These are phyloP conservation scores for Cercospora beticola DNA, from an alignment of 2,329 filamentous ascomycete species.

Conservation along the genomic window DNA sequence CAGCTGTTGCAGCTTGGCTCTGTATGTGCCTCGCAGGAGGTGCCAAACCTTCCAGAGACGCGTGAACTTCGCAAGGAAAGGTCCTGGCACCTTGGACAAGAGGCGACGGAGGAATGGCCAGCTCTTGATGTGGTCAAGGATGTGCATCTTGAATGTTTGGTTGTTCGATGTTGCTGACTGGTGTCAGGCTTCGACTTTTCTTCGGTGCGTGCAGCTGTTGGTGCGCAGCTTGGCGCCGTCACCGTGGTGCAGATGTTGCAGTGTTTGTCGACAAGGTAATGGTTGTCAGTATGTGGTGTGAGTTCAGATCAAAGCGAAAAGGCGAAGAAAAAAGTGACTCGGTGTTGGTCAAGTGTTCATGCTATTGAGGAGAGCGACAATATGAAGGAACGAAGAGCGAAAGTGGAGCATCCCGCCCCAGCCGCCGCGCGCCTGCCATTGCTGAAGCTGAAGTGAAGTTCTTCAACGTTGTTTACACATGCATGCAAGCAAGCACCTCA, in stretches of 20 bases:
- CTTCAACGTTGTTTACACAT: neutral
- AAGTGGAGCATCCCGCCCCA: neutral
- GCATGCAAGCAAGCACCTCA: neutral
- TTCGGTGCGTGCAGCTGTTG: neutral
- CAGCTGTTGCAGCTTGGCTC: constrained; percentile 15
- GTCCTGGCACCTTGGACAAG: constrained; percentile 21
- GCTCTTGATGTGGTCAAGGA: constrained; percentile 3
- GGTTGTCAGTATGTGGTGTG: neutral
- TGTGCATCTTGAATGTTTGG: constrained; percentile 4
- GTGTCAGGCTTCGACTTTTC: neutral
- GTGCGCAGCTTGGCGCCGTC: neutral
- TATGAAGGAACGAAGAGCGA: neutral
- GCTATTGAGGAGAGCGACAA: neutral
- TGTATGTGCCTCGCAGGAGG: constrained; percentile 23
- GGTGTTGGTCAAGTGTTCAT: neutral
- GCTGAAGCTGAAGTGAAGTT: constrained; percentile 1
- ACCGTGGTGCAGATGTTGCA: neutral
- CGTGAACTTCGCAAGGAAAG: constrained; percentile 26
- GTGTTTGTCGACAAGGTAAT: neutral
- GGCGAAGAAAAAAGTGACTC: neutral
- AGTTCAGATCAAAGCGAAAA: neutral
- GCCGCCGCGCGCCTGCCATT: neutral
- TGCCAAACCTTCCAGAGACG: constrained; percentile 26
- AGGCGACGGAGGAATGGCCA: constrained; percentile 11
- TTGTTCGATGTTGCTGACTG: neutral